A percentile compares a stretch with the other conserved stretches of the same genome.
Conservation (phyloP, 1,284 basidiomycete genomes). For the Vanrija pseudolonga region DNA sequence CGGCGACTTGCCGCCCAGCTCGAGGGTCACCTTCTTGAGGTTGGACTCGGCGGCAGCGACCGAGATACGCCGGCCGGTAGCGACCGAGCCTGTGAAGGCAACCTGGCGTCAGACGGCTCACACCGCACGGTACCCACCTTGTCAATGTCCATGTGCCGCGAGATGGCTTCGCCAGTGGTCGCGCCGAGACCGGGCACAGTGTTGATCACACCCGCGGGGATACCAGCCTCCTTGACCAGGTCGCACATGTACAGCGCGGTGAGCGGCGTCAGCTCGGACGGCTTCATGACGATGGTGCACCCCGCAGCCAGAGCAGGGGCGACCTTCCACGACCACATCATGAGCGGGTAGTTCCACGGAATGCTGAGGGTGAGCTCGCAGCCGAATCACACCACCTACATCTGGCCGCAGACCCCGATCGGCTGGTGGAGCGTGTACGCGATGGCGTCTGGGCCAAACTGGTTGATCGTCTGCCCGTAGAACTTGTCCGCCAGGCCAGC, state of each 20-base stretch:
- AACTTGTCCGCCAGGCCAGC: conserved; percentile 65
- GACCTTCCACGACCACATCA: conserved; percentile 89
- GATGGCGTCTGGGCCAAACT: conserved; percentile 58
- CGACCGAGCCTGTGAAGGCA: conserved; percentile 58
- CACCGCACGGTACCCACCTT: conserved; percentile 12
- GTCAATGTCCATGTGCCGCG: conserved; percentile 68
- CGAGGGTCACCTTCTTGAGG: conserved; percentile 55
- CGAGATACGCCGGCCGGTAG: conserved; percentile 80
- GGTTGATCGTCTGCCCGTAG: conserved; percentile 50
- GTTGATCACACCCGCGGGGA: conserved; percentile 87
- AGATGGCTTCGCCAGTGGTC: conserved; percentile 76
- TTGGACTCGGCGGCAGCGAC: conserved; percentile 72
- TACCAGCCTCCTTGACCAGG: conserved; percentile 54
- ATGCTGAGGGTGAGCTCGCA: conserved; percentile 57
- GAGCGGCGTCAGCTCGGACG: conserved; percentile 83
- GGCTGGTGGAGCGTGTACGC: conserved; percentile 87
- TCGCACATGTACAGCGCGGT: conserved; percentile 65
- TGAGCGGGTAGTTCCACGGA: conserved; percentile 87
- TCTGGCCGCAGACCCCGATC: conserved; percentile 85
- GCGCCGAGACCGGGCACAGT: conserved; percentile 74
- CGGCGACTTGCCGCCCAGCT: conserved; percentile 54
- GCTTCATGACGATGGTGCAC: conserved; percentile 53
- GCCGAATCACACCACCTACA: conserved; percentile 55
- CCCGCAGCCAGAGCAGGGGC: conserved; percentile 76
- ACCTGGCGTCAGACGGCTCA: conserved; percentile 57